Evolutionary conservation across 768 basidiomycete species (phyloP).

Genomic region (Hygrocybe punicea): DNA sequence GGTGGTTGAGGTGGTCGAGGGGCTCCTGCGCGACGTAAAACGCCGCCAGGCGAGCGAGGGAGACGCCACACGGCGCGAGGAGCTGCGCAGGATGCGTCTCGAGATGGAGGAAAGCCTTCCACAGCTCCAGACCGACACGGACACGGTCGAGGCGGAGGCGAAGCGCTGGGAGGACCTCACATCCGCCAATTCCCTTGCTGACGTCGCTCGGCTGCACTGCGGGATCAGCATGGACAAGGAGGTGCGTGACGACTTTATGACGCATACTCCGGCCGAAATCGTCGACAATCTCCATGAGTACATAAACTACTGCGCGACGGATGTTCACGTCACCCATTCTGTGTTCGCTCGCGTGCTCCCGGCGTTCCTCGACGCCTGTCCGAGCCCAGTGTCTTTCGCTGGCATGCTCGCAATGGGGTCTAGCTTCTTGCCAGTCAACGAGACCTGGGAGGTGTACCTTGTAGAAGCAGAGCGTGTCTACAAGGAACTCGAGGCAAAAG

Average conservation of each 20-base stretch:
- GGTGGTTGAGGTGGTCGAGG: constrained; percentile 56
- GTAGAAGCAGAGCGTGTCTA: constrained; percentile 74
- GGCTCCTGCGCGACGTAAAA: constrained; percentile 41
- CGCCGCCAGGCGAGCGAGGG: constrained; percentile 42
- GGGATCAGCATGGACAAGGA: constrained; percentile 75
- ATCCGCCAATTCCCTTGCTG: constrained; percentile 85
- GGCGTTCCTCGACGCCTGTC: constrained; percentile 76
- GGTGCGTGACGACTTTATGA: constrained; percentile 74
- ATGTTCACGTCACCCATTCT: constrained; percentile 80
- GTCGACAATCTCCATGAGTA: constrained; percentile 65
- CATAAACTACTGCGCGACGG: constrained; percentile 79
- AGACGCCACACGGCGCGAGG: constrained; percentile 45
- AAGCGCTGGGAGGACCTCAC: constrained; percentile 93
- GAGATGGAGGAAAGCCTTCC: constrained; percentile 42
- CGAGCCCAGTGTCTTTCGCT: constrained; percentile 89
- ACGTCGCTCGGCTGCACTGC: constrained; percentile 90
- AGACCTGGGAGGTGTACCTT: constrained; percentile 84
- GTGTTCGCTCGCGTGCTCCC: constrained; percentile 79
- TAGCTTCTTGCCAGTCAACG: constrained; percentile 85
- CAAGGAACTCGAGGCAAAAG: constrained; percentile 64
- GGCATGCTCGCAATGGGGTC: constrained; percentile 90
- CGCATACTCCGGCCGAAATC: constrained; percentile 60
- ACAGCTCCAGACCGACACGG: constrained; percentile 15
- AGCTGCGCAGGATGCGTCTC: constrained; percentile 35
- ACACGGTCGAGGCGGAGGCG: constrained; percentile 21